Evolutionary conservation across 1,139 yeast species (phyloP).

Genomic region (Geotrichum phurueaensis): DNA sequence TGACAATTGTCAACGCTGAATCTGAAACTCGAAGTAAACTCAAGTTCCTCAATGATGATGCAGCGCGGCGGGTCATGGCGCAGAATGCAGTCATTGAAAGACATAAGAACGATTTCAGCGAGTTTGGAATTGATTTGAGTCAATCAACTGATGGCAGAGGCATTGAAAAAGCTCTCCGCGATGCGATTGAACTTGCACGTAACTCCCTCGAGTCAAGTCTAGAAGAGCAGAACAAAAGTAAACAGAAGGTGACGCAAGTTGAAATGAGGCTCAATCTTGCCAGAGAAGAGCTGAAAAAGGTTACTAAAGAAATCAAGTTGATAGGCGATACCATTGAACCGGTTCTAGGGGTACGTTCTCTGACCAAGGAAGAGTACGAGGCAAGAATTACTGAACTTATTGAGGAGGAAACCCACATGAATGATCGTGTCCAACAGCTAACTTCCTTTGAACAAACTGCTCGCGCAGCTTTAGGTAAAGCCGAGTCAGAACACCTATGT

Average conservation of each 20-base stretch:
- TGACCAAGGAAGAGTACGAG: conserved; percentile 17
- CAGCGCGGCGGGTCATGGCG: conserved; percentile 31
- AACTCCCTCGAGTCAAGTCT: neutral
- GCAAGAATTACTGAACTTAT: conserved; percentile 15
- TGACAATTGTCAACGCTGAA: conserved; percentile 50
- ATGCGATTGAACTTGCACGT: conserved; percentile 2
- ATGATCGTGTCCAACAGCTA: conserved; percentile 1
- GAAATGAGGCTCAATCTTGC: conserved; percentile 6
- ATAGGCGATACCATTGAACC: conserved; percentile 10
- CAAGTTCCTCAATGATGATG: conserved; percentile 41
- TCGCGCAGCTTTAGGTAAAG: conserved; percentile 4
- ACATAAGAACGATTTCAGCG: conserved; percentile 19
- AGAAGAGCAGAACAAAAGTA: neutral
- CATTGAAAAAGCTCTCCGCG: conserved; percentile 4
- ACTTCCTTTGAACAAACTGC: conserved; percentile 7
- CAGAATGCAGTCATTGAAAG: conserved; percentile 27
- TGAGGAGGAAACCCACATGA: conserved; percentile 1
- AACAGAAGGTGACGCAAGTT: neutral
- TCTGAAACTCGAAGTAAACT: conserved; percentile 54
- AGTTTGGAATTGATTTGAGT: conserved; percentile 28
- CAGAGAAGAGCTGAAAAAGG: conserved; percentile 4
- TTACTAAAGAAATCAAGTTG: neutral
- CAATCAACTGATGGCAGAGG: neutral
- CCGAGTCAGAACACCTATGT: conserved; percentile 6
- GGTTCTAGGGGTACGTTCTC: conserved; percentile 1